phyloP scores from a whole-genome alignment of 202 grass and related monocot species.

The Setaria viridis region DNA sequence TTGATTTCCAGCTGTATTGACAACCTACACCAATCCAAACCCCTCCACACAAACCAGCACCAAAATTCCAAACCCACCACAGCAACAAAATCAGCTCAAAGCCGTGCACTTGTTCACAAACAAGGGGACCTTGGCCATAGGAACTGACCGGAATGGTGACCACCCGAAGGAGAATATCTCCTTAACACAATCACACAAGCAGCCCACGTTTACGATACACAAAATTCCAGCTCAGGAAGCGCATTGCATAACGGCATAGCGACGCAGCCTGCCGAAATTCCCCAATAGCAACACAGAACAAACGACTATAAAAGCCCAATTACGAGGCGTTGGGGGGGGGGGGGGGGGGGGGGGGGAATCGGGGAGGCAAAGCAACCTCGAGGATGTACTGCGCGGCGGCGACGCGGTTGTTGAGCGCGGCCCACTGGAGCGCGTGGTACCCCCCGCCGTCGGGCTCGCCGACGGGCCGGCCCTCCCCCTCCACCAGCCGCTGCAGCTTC shows the following conservation, averaged over 20 bases:
- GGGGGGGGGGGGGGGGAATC: not conserved
- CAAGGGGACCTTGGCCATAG: not conserved
- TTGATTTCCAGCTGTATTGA: not conserved
- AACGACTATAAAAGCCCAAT: not conserved
- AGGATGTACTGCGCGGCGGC: slow-evolving; percentile 87
- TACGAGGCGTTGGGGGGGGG: not conserved
- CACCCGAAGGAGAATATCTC: not conserved
- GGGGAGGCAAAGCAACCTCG: slow-evolving; percentile 48
- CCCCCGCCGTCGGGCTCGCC: slow-evolving; percentile 69
- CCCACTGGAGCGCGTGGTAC: slow-evolving; percentile 97
- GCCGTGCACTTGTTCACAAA: not conserved
- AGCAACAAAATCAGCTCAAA: not conserved
- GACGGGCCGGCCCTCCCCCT: slow-evolving; percentile 75
- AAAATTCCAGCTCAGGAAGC: slow-evolving; percentile 8
- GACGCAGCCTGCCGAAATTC: slow-evolving; percentile 29
- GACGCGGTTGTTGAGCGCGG: slow-evolving; percentile 95
- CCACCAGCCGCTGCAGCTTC: slow-evolving; percentile 96
- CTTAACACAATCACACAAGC: slow-evolving; percentile 3
- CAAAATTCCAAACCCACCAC: not conserved
- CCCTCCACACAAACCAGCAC: not conserved
- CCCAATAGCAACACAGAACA: not conserved
- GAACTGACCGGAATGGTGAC: not conserved
- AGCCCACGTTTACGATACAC: not conserved
- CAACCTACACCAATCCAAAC: slow-evolving; percentile 5
- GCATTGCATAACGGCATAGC: not conserved